Conservation (phyloP, 2,329 filamentous ascomycete species). For the Talaromyces piceae region DNA sequence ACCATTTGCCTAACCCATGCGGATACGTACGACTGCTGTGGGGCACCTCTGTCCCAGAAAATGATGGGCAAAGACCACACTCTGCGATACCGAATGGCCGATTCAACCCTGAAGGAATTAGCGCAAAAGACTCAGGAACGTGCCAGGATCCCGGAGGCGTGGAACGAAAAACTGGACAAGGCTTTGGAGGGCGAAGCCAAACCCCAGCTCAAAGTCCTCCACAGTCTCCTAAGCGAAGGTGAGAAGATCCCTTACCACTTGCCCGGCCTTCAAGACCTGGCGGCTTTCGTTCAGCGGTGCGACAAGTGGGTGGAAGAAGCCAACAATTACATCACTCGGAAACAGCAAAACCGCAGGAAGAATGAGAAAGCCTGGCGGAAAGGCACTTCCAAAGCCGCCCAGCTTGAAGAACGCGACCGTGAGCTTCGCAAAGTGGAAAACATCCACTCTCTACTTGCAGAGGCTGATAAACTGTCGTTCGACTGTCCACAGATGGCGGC, state of each 20-base stretch:
- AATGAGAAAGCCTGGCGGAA: constrained; percentile 82
- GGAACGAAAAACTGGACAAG: constrained; percentile 84
- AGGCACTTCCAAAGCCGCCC: constrained; percentile 62
- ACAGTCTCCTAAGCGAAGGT: constrained; percentile 79
- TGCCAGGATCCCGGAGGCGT: constrained; percentile 73
- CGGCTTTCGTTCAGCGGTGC: constrained; percentile 87
- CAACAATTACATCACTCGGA: constrained; percentile 89
- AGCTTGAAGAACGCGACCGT: constrained; percentile 74
- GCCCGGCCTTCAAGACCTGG: constrained; percentile 70
- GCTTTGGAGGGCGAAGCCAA: constrained; percentile 74
- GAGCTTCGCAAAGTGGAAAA: constrained; percentile 85
- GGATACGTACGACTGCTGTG: constrained; percentile 73
- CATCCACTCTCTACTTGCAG: constrained; percentile 72
- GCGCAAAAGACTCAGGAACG: constrained; percentile 78
- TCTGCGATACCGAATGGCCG: constrained; percentile 68
- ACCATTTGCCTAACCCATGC: constrained; percentile 76
- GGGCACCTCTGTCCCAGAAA: constrained; percentile 58
- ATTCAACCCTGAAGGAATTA: constrained; percentile 59
- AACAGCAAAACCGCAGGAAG: constrained; percentile 94
- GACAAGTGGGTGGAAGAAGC: constrained; percentile 98
- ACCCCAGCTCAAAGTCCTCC: constrained; percentile 78
- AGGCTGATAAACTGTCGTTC: constrained; percentile 82
- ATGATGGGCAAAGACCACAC: constrained; percentile 63
- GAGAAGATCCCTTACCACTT: constrained; percentile 92
- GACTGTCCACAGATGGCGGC: constrained; percentile 85